phyloP scores from a whole-genome alignment of 2,329 filamentous ascomycete species.

The Phyllosticta ampelicida region DNA sequence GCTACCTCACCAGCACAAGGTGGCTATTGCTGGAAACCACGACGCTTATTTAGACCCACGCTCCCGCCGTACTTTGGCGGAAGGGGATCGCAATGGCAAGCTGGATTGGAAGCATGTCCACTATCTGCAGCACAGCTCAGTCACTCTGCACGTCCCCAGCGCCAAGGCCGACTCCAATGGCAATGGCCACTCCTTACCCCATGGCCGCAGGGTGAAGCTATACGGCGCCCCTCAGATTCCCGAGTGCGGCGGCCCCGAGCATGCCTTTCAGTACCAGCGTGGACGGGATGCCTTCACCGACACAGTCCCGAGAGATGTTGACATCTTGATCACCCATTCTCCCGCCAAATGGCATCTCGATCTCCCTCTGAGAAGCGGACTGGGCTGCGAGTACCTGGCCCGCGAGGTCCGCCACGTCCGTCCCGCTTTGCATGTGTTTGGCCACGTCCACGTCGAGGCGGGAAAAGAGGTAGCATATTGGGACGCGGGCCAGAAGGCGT shows the following conservation, averaged over 20 bases:
- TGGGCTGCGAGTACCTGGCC: constrained; percentile 63
- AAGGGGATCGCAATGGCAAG: constrained; percentile 43
- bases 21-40: constrained; percentile 80
- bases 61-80: constrained; percentile 39
- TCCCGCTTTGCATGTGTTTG: constrained; percentile 70
- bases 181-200: constrained; percentile 28
- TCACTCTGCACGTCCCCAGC: constrained; percentile 49
- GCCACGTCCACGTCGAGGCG: constrained; percentile 69
- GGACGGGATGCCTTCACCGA: constrained; percentile 59
- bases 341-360: constrained; percentile 65
- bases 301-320: constrained; percentile 59
- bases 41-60: constrained; percentile 71
- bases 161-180: neutral
- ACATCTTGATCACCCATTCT: constrained; percentile 72
- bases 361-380: constrained; percentile 45
- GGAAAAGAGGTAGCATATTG: constrained; percentile 62
- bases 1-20: constrained; percentile 67
- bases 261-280: constrained; percentile 67
- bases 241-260: constrained; percentile 56
- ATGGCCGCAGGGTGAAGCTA: constrained; percentile 49
- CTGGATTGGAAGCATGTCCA: constrained; percentile 58
- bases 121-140: constrained; percentile 62
- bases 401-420: constrained; percentile 59
- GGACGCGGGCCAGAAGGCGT: constrained; percentile 60
- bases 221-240: constrained; percentile 80